Percentiles rank a stretch among this genome's conserved stretches.
These are phyloP conservation scores for Arthrobotrys sinensis DNA, from an alignment of 2,329 filamentous ascomycete species.

Conservation along the genomic window DNA sequence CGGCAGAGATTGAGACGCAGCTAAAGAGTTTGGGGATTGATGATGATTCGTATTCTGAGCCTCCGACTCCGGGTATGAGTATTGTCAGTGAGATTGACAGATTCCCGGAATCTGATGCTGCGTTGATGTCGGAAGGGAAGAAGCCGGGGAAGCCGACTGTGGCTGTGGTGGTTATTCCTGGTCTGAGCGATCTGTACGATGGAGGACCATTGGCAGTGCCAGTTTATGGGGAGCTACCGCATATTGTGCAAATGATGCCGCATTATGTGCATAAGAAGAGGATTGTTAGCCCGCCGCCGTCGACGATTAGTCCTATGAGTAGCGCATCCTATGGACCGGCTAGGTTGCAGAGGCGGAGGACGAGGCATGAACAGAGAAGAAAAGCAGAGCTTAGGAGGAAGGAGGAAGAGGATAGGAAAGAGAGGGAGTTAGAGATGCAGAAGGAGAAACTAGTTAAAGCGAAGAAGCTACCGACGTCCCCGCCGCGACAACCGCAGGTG, in stretches of 20 bases:
- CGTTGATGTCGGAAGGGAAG: slow-evolving; percentile 47
- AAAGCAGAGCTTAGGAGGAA: slow-evolving; percentile 37
- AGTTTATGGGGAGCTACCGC: slow-evolving; percentile 56
- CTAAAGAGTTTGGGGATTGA: slow-evolving; percentile 51
- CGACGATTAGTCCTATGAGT: slow-evolving; percentile 60
- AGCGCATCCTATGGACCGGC: slow-evolving; percentile 58
- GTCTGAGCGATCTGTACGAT: slow-evolving; percentile 55
- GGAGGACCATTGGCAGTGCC: slow-evolving; percentile 50
- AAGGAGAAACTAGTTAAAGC: slow-evolving; percentile 31
- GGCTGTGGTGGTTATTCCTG: slow-evolving; percentile 55
- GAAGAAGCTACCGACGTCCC: slow-evolving; percentile 33
- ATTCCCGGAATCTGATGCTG: slow-evolving; percentile 51
- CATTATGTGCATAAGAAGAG: slow-evolving; percentile 57
- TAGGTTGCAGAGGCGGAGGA: slow-evolving; percentile 44
- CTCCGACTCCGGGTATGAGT: slow-evolving; percentile 56
- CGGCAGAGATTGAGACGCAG: slow-evolving; percentile 55
- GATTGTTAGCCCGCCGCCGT: slow-evolving; percentile 55
- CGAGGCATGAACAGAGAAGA: slow-evolving; percentile 49
- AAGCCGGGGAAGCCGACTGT: slow-evolving; percentile 57
- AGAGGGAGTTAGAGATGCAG: slow-evolving; percentile 13
- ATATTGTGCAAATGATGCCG: slow-evolving; percentile 60
- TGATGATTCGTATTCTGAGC: slow-evolving; percentile 57
- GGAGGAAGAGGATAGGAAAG: slow-evolving; percentile 22
- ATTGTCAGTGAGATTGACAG: slow-evolving; percentile 51
- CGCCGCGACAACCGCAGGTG: slow-evolving; percentile 39